These are phyloP conservation scores for Penicillium coprophilum DNA, from an alignment of 495 filamentous ascomycete genomes.

Conservation along the genomic window DNA sequence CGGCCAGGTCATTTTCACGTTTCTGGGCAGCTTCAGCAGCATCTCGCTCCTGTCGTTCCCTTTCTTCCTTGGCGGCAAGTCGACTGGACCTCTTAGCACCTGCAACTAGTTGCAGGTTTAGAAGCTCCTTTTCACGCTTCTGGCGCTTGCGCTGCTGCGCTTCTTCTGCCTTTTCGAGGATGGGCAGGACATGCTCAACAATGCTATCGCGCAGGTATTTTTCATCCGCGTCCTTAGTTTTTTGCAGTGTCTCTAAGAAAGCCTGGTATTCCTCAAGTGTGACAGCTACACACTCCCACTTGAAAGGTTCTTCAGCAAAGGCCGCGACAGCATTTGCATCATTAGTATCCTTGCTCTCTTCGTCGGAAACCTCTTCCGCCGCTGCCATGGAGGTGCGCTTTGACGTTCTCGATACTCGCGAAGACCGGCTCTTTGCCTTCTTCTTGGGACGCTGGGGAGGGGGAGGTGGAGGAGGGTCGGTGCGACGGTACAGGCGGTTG, in stretches of 20 bases:
- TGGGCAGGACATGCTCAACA: conserved; percentile 71
- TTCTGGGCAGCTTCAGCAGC: conserved; percentile 70
- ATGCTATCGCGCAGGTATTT: conserved; percentile 69
- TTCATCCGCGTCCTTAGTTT: conserved; percentile 78
- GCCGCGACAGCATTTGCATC: conserved; percentile 29
- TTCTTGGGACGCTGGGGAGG: conserved; percentile 58
- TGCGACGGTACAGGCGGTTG: conserved; percentile 84
- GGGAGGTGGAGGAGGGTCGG: conserved; percentile 62
- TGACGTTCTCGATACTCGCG: conserved; percentile 63
- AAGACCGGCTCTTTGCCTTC: conserved; percentile 75
- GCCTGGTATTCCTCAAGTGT: conserved; percentile 71
- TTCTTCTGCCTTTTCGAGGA: conserved; percentile 81
- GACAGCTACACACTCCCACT: conserved; percentile 90
- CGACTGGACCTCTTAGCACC: conserved; percentile 90
- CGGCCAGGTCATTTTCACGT: conserved; percentile 60
- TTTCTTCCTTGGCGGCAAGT: conserved; percentile 76
- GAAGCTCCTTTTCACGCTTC: conserved; percentile 74
- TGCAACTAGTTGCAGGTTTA: conserved; percentile 80
- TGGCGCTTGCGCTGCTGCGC: conserved; percentile 61
- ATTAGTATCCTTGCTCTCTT: conserved; percentile 43
- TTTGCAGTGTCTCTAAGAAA: conserved; percentile 69
- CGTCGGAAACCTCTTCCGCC: conserved; percentile 54
- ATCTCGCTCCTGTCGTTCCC: conserved; percentile 70
- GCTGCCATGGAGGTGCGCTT: conserved; percentile 64
- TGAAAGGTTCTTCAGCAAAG: conserved; percentile 45